Base-by-base conservation (phyloP, 352 stramenopile genomes). In the Phytophthora pinifolia region DNA sequence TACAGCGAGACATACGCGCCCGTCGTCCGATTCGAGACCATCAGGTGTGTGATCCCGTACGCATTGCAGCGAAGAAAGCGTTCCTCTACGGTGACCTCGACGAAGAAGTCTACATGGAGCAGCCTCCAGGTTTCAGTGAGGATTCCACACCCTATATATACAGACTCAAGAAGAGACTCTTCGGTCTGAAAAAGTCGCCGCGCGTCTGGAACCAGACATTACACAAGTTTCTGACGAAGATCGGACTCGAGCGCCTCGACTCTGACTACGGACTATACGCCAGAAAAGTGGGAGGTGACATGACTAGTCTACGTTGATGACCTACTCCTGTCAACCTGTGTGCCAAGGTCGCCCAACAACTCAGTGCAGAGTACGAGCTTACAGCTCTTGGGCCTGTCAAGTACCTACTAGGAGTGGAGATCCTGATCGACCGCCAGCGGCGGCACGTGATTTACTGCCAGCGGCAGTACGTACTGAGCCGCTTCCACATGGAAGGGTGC, bases 1-100 rank as follows among this genome's bases (percentile, higher is more conserved):
- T 69, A 64, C 46, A 33, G 2, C 0, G 46, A 65, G 1, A 69
- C 47, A 0, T 69, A 44, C 18, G 35, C 60, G 7, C 60, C 54
- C 0, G 46, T 69, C 4, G 46, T 62, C 1, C 34, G 48, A 0
- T 65, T 65, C 15, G 48, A 59, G 18, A 59, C 43, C 0, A 55
- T 59, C 1, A 20, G 46, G 33, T 32, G 15, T 7, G 50, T 38
- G 2, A 48, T 57, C 8, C 29, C 49, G 25, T 62, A 39, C 13
- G 36, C 58, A 4, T 8, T 54, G n/a, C 45, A 56, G 12, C 37
- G 45, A 64, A 64, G 13, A 64, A 39, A 6, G 55, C 39, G 2
- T 58, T 57, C 29, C 27, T 62, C 9, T 44, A 55, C 15, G 54
- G 30, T 1, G 20, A 55, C 7, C 45, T 55, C 9, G 45, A 32